Base-by-base conservation (phyloP, 2,329 filamentous ascomycete genomes). In the Pseudogymnoascus sp. region DNA sequence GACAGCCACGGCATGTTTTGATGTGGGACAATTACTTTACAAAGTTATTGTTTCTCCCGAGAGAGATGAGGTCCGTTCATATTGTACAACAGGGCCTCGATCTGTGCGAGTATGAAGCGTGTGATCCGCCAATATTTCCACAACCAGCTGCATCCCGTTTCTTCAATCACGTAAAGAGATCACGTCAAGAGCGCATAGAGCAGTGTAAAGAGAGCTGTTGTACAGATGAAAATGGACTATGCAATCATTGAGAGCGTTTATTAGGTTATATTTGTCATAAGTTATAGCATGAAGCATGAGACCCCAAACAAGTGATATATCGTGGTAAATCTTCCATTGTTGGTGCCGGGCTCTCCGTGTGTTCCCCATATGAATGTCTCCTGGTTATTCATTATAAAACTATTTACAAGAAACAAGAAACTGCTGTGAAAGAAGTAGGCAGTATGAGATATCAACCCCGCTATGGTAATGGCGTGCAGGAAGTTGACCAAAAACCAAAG, bases 91-190 rank as follows among this genome's bases (percentile, higher is more conserved):
- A 31, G 14, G 25, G 11, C 25, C 14, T 31, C 5, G 7, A 53
- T 53, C 25, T 53, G 46, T 53, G 46, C 18, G 25, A 31, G 46
- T 18, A 53, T 53, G 25, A 53, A 34, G 12, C 46, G n/a, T 53
- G 46, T 53, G 46, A 53, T 53, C 46, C 25, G n/a, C 8, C 46
- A 53, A 53, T 53, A 53, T 31, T 53, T 31, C 46, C 46, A 31
- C n/a, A 53, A 34, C 25, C 46, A 53, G 46, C 21, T 53, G 25
- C 46, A 34, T 31, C 5, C 25, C 8, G 8, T 16, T 53, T 53
- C 46, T 53, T 53, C 23, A 14, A 53, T 53, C 46, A 53, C 46
- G 46, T 53, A 53, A 53, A 53, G 25, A 53, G 46, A 53, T 53
- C 46, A 53, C 46, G 25, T 53, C 46, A 53, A 53, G 14, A 31